These are phyloP conservation scores for Inonotus hispidus DNA, from an alignment of 1,284 basidiomycete genomes.

Conservation along the genomic window DNA sequence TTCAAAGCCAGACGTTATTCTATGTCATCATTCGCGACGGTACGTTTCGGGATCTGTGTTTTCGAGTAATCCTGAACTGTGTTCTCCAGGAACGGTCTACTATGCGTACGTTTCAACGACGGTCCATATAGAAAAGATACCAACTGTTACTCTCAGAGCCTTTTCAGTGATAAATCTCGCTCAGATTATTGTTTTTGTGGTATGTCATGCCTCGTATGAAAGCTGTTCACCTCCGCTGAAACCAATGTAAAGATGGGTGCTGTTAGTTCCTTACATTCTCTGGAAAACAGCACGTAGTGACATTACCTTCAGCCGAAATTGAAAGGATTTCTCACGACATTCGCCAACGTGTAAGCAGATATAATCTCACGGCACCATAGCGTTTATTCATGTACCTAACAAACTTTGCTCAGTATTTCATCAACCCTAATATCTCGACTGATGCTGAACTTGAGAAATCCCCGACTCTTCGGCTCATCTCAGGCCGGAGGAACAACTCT, in stretches of 20 bases:
- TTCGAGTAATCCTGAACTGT: background rate
- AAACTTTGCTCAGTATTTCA: constrained; percentile 1
- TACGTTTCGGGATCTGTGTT: background rate
- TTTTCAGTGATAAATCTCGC: background rate
- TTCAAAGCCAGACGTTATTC: constrained; percentile 2
- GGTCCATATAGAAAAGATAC: background rate
- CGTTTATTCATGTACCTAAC: background rate
- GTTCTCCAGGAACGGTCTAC: background rate
- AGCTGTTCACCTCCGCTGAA: background rate
- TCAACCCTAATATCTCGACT: constrained; percentile 12
- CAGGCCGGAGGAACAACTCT: background rate
- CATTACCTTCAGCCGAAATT: background rate
- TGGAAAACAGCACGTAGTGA: background rate
- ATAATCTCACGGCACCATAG: background rate
- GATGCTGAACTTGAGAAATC: constrained; percentile 17
- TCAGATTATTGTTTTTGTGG: background rate
- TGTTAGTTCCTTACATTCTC: background rate
- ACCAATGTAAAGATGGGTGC: background rate
- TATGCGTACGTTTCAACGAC: background rate
- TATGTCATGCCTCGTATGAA: background rate
- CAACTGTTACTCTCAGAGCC: background rate
- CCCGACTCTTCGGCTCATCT: background rate
- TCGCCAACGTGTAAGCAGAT: background rate
- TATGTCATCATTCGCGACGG: constrained; percentile 14
- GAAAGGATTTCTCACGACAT: background rate